Base-by-base conservation (phyloP, 2,329 filamentous ascomycete genomes). In the Colletotrichum sp. region DNA sequence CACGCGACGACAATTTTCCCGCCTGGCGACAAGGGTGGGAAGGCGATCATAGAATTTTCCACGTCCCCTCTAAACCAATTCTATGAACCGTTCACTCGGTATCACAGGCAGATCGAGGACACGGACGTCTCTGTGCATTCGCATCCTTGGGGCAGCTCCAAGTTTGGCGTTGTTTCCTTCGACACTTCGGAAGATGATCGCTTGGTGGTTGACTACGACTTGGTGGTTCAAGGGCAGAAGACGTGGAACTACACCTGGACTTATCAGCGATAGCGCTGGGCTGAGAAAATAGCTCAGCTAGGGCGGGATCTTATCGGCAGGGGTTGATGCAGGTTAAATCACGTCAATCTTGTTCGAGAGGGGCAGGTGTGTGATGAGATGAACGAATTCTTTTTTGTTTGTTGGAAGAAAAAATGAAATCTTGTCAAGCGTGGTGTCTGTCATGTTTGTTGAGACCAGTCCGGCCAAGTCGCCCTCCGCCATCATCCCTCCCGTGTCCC, bases 31-130 rank as follows among this genome's bases (percentile, higher is more conserved):
- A 84, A 84, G 0, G 71, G 82, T 3, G 82, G 81, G 10, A 84
- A 84, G 4, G 82, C 86, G 0, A 88, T 94, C 6, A 90, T 93
- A 76, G 93, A 94, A 80, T 94, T 94, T 83, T 91, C 90, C 75
- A 92, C 91, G 3, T 91, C 90, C 8, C 93, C 93, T 2, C 79
- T 94, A 69, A 92, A 88, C 79, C 93, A 94, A 90, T 94, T 94
- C 81, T 94, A 93, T 79, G 84, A 94, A 5, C 93, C 93, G 0
- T 85, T 92, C 36, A 85, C 72, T 24, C 72, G 92, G 15, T 93
- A 92, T 6, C 94, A 94, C 81, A 85, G 85, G 70, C 91, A 93
- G 81, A 87, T 88, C 2, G 90, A 92, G 70, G 64, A 76, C 18
- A 76, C 70, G 18, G 74, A 66, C 28, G 34, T 76, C 4, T 73